A percentile compares a stretch with the other conserved stretches of the same genome.
Evolutionary conservation across 2,329 filamentous ascomycete genomes (phyloP).

Genomic region (Ophiostoma sp.): DNA sequence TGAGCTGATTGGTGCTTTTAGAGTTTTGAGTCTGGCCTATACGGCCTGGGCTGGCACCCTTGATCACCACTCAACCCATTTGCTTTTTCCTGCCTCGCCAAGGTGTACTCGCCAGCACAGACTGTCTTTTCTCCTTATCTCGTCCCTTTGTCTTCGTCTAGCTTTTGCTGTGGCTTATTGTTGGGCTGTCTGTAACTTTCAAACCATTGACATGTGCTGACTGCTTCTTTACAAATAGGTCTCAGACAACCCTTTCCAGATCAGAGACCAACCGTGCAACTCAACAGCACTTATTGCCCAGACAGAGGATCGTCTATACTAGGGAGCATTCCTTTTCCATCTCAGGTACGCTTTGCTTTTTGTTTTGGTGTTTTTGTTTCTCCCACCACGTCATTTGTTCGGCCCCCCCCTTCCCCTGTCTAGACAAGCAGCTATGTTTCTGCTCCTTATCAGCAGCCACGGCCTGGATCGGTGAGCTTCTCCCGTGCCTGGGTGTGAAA

Average conservation of each 20-base stretch:
- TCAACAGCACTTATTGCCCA: background rate
- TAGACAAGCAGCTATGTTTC: background rate
- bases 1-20: background rate
- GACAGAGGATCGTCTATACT: background rate
- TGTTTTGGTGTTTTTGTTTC: background rate
- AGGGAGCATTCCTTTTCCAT: background rate
- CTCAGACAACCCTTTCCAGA: background rate
- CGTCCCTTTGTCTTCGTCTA: background rate
- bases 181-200: no score
- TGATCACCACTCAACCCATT: no score
- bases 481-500: slow-evolving; percentile 11
- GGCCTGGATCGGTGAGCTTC: background rate
- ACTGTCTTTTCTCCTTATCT: background rate
- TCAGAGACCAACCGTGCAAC: background rate
- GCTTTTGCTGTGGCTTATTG: no score
- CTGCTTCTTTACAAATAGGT: background rate
- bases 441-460: slow-evolving; percentile 13
- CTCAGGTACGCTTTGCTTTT: slow-evolving; percentile 10
- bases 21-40: background rate
- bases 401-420: background rate
- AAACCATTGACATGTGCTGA: background rate
- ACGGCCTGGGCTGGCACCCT: background rate
- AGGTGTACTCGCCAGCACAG: background rate
- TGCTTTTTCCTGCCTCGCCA: background rate
- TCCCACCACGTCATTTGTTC: slow-evolving; percentile 7